These are phyloP conservation scores for Brasenia schreberi DNA, from an alignment of 164 flowering plant species.

Conservation along the genomic window DNA sequence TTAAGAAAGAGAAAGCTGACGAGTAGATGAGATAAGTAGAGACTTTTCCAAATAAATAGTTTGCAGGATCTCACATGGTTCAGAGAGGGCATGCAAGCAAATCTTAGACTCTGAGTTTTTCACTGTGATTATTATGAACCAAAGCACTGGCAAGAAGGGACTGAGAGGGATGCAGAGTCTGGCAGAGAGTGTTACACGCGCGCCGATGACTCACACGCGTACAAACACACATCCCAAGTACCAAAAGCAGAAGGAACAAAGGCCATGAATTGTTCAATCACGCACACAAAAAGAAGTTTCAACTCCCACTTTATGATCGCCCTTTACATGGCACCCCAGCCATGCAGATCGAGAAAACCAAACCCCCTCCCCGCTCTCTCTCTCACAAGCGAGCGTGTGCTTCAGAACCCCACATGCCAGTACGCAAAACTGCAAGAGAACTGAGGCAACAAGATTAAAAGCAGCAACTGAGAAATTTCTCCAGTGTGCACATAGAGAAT, in stretches of 20 bases:
- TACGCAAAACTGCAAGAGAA: background rate
- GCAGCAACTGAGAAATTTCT: background rate
- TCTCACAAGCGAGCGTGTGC: background rate
- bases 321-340: background rate
- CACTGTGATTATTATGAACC: background rate
- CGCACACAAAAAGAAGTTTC: background rate
- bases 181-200: background rate
- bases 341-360: background rate
- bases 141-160: background rate
- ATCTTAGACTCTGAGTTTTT: background rate
- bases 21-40: background rate
- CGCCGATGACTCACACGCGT: background rate
- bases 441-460: background rate
- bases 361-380: background rate
- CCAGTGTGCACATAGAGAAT: background rate
- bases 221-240: background rate
- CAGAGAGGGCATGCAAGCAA: background rate
- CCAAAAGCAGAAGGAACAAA: background rate
- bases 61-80: background rate
- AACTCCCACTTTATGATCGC: background rate
- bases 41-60: background rate
- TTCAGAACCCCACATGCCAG: background rate
- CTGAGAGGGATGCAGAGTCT: background rate
- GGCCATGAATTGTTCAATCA: background rate
- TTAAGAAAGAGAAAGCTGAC: background rate